Evolutionary conservation across 352 stramenopile species (phyloP), one percentile per base, ranked within the genome.

Genomic region (Pythium insidiosum): DNA sequence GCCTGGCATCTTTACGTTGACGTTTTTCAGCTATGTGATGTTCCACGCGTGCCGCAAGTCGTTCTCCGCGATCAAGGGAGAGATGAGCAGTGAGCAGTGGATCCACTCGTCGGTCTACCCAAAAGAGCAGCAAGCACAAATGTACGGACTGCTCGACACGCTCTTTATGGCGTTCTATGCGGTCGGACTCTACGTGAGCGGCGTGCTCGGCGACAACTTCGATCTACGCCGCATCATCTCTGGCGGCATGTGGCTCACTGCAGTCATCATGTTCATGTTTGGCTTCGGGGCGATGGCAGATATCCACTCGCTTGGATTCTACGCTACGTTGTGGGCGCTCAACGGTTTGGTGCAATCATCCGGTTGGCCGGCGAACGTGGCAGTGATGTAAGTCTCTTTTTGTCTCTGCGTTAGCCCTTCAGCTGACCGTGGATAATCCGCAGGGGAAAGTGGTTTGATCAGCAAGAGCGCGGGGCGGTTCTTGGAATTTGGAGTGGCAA

Each of bases 401-500:
- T 9, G 28, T 33, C 9, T 9, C 28, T 33, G 28, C 28, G 15
- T 9, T 33, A 33, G 28, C 28, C 9, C 25, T 37, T 34, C 16
- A 15, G n/a, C 11, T 20, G 42, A 15, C 15, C n/a, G n/a, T n/a
- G n/a, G 20, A 11, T 48, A 33, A 10, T 40, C 30, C 79, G 85
- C 50, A 98, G 96, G 90, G 93, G 93, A 44, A 97, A 96, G 62
- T 98, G 95, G 95, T 95, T 94, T 36, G 53, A 69, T 38, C 63
- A 73, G 40, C 49, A 57, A 33, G 84, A 94, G 43, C 78, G 83
- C 10, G 80, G 84, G 5, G 78, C 78, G 2, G 68, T 97, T 28
- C 95, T 97, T 53, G 92, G 92, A 6, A 76, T 97, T 38, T 98
- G 93, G 94, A 98, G 92, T 41, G 97, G 92, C 44, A 97, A 98